Evolutionary conservation across 176 grass and related monocot genomes (phyloP), one percentile per base, ranked within the genome.

Genomic region (Saccharum spontaneum): DNA sequence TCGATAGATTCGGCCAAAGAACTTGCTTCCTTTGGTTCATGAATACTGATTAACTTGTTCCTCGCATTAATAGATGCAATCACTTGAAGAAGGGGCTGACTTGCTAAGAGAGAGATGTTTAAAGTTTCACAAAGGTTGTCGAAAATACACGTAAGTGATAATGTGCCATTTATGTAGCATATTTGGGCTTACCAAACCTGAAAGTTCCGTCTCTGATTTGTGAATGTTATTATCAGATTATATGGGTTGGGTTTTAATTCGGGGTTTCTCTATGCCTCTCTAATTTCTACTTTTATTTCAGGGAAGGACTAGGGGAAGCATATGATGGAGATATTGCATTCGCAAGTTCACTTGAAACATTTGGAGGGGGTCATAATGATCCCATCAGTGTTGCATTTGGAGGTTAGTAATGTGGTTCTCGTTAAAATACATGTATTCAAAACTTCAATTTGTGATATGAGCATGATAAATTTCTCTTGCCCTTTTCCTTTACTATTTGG

Each of bases 281-380:
- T 63, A 14, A 31, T 63, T 57, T 45, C 38, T 41, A 11, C 31
- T 72, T 72, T 50, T 54, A 15, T 86, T 90, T 61, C 84, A 97
- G 94, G 71, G 94, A 97, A 92, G 94, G 90, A 63, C 88, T 97
- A 74, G 94, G 94, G 68, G 94, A 97, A 86, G 92, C 87, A 66
- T 97, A 97, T 65, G 94, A 97, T 94, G 94, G 92, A 82, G 94
- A 97, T 82, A 97, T 97, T 62, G 91, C 92, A 37, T 97, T 94
- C 63, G 92, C 94, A 87, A 92, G 94, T 69, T 91, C 92, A 80
- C 90, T 97, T 24, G 94, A 97, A 89, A 57, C 85, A 52, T 97
- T 97, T 94, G 94, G 94, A 75, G 94, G 94, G 67, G 92, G 94
- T 41, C 94, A 97, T 80, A 97, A 97, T 85, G 94, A 97, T 82